Percentiles rank a stretch among this genome's conserved stretches.
Evolutionary conservation across 2,329 filamentous ascomycete species (phyloP).

Genomic region (Penicillium brasilianum): DNA sequence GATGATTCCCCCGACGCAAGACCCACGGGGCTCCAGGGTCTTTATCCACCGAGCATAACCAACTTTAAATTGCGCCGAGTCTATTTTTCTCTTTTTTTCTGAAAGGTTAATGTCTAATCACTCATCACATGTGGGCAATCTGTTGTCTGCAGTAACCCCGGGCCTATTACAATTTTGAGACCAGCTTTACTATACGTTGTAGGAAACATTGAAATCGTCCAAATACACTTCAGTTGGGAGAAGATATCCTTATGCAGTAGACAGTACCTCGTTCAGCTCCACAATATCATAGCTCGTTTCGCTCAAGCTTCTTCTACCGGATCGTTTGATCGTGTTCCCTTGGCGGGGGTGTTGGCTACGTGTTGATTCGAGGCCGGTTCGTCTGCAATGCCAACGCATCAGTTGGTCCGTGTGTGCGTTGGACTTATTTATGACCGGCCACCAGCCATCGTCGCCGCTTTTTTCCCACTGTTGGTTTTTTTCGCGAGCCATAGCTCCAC

Average conservation of each 20-base stretch:
- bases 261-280: neutral
- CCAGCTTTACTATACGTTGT: neutral
- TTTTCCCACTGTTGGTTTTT: neutral
- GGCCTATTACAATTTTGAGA: neutral
- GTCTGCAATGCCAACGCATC: slow-evolving; percentile 33
- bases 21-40: neutral
- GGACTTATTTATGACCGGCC: slow-evolving; percentile 27
- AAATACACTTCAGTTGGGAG: neutral
- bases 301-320: neutral
- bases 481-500: neutral
- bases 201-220: neutral
- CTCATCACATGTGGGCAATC: neutral
- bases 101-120: neutral
- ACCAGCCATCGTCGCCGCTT: slow-evolving; percentile 7
- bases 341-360: slow-evolving; percentile 17
- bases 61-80: neutral
- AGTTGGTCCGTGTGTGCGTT: slow-evolving; percentile 33
- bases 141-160: neutral
- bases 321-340: neutral
- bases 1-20: neutral
- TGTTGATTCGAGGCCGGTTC: slow-evolving; percentile 10
- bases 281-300: neutral
- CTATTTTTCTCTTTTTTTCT: neutral
- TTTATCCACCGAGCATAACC: neutral
- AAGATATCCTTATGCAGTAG: neutral